Evolutionary conservation across 139 green algal genomes (phyloP), one percentile per base, ranked within the genome.

Genomic region (Chlamydomonas eustigma): DNA sequence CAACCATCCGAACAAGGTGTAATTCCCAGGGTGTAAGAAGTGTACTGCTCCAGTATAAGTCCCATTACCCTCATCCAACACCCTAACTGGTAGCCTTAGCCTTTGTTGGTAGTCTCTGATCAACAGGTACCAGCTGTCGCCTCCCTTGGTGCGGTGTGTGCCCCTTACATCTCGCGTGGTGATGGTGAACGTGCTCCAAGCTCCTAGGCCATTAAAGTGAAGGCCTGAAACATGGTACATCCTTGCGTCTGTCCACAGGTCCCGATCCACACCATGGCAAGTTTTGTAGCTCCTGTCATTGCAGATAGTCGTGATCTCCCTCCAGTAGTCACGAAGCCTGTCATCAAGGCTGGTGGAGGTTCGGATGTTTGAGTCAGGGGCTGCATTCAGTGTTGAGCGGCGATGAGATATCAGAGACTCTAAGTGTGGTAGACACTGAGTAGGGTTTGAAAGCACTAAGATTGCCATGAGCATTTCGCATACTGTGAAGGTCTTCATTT

Each of bases 51-150:
- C 76, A 3, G 70, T 71, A 37, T 85, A 85, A 34, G 34, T 82
- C 38, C 76, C 80, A 37, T 85, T 76, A 1, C 64, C 32, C 1
- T 78, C 39, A 68, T 85, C 80, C 6, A 50, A 71, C 2, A 85
- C 52, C 25, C 68, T 37, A 24, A 35, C 39, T 24, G 33, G 6
- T 24, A 75, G 25, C 33, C 4, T 75, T 37, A 75, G 4, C 24
- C 25, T 3, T 3, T 75, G 68, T 25, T 52, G 34, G 36, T 25
- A 38, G 5, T 75, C 68, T 4, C 68, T 37, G 24, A 75, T 12
- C 4, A 34, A 32, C 5, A 75, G 12, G 68, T 35, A 75, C 68
- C 68, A 75, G 18, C 25, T 39, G 37, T 75, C 68, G 4, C 68
- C 68, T 58, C 68, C 68, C 6, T 25, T 3, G 3, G 34, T 63